These are phyloP conservation scores for Aureobasidium lini DNA, from an alignment of 2,329 filamentous ascomycete genomes.

Conservation along the genomic window DNA sequence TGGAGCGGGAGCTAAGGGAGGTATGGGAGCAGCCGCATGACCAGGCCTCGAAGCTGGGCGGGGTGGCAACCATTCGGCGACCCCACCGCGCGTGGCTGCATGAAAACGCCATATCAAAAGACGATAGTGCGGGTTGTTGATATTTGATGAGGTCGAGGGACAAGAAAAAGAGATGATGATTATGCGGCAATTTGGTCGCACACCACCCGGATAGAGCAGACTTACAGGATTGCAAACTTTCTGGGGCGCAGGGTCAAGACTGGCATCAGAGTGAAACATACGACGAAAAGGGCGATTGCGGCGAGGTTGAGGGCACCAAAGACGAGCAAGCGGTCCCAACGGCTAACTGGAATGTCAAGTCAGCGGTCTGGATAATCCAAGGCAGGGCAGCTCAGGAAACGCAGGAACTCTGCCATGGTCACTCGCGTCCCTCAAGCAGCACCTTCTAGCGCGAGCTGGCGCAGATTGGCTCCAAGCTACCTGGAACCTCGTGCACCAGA, in stretches of 20 bases:
- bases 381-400: constrained; percentile 21
- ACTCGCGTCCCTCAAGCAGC: neutral
- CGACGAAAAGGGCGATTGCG: constrained; percentile 83
- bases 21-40: constrained; percentile 19
- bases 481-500: constrained; percentile 6
- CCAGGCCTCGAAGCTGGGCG: constrained; percentile 13
- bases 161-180: neutral
- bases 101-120: constrained; percentile 4
- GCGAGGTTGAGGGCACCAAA: constrained; percentile 88
- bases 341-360: constrained; percentile 61
- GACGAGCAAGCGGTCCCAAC: constrained; percentile 91
- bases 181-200: constrained; percentile 8
- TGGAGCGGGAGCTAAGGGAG: constrained; percentile 17
- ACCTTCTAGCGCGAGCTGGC: neutral
- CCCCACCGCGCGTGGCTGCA: constrained; percentile 12
- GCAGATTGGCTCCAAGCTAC: constrained; percentile 8
- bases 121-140: neutral
- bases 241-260: constrained; percentile 70
- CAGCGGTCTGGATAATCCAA: constrained; percentile 1
- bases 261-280: constrained; percentile 86
- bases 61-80: constrained; percentile 7
- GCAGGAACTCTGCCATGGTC: constrained; percentile 33
- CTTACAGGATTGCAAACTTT: constrained; percentile 97
- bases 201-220: constrained; percentile 29
- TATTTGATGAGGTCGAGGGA: neutral